Conservation (phyloP, 1,284 basidiomycete species). For the Chondrostereum purpureum region DNA sequence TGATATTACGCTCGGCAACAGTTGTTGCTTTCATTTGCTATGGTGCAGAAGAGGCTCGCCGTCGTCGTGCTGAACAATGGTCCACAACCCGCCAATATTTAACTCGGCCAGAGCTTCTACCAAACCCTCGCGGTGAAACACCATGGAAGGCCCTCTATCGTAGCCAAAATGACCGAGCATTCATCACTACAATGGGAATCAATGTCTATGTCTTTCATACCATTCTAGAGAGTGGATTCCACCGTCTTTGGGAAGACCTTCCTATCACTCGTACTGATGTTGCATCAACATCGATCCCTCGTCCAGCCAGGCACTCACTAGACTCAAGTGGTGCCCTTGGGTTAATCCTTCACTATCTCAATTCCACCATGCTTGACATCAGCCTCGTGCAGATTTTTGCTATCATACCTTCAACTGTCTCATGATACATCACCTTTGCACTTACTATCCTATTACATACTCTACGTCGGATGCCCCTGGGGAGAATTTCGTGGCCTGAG, state of each 20-base stretch:
- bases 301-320: constrained; percentile 27
- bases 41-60: not conserved
- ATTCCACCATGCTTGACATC: constrained; percentile 31
- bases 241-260: constrained; percentile 23
- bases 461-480: constrained; percentile 27
- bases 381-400: constrained; percentile 33
- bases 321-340: constrained; percentile 42
- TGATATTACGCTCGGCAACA: not conserved
- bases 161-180: constrained; percentile 30
- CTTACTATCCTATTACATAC: constrained; percentile 16
- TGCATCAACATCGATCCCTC: constrained; percentile 19
- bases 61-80: not conserved
- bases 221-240: constrained; percentile 25
- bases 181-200: constrained; percentile 42
- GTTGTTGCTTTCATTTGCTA: not conserved
- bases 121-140: constrained; percentile 26
- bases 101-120: constrained; percentile 23
- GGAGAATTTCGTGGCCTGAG: constrained; percentile 27
- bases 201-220: constrained; percentile 19
- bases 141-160: constrained; percentile 30
- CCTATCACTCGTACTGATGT: constrained; percentile 30
- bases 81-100: not conserved
- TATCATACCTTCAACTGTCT: constrained; percentile 24
- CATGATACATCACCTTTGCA: constrained; percentile 30
- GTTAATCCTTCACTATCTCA: constrained; percentile 37